phyloP scores from a whole-genome alignment of 2,329 filamentous ascomycete species.

The Bipolaris gigantea region DNA sequence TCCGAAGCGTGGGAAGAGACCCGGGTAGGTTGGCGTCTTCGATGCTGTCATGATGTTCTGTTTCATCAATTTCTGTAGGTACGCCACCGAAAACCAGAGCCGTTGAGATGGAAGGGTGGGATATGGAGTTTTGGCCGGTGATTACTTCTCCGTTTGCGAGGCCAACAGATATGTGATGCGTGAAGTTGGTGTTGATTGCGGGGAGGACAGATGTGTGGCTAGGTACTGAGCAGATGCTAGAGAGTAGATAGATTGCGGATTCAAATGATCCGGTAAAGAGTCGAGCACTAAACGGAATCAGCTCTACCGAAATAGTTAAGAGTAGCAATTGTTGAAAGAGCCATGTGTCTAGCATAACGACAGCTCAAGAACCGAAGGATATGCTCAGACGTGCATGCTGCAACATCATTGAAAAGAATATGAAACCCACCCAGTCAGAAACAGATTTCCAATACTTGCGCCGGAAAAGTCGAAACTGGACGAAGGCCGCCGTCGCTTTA shows the following conservation, averaged over 20 bases:
- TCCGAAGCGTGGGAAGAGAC: constrained; percentile 75
- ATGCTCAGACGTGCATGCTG: not conserved
- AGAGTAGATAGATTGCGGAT: constrained; percentile 85
- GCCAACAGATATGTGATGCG: constrained; percentile 87
- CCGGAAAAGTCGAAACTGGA: constrained; percentile 54
- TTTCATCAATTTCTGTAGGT: constrained; percentile 42
- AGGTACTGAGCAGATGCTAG: constrained; percentile 83
- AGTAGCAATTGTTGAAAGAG: not conserved
- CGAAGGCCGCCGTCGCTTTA: constrained; percentile 52
- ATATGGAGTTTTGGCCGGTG: constrained; percentile 76
- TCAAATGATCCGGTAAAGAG: constrained; percentile 93
- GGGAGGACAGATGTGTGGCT: constrained; percentile 77
- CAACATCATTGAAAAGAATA: not conserved
- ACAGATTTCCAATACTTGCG: constrained; percentile 56
- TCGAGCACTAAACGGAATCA: constrained; percentile 62
- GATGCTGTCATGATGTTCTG: constrained; percentile 63
- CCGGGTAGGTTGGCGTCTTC: constrained; percentile 83
- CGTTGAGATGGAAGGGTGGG: constrained; percentile 35
- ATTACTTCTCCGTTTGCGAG: constrained; percentile 76
- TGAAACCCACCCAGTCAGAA: constrained; percentile 52
- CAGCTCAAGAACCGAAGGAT: not conserved
- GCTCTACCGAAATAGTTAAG: not conserved
- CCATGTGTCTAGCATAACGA: not conserved
- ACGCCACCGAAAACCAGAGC: constrained; percentile 27
- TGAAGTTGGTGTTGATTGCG: constrained; percentile 92